Base-by-base conservation (phyloP, 2,329 filamentous ascomycete genomes). In the Talaromyces sp. region DNA sequence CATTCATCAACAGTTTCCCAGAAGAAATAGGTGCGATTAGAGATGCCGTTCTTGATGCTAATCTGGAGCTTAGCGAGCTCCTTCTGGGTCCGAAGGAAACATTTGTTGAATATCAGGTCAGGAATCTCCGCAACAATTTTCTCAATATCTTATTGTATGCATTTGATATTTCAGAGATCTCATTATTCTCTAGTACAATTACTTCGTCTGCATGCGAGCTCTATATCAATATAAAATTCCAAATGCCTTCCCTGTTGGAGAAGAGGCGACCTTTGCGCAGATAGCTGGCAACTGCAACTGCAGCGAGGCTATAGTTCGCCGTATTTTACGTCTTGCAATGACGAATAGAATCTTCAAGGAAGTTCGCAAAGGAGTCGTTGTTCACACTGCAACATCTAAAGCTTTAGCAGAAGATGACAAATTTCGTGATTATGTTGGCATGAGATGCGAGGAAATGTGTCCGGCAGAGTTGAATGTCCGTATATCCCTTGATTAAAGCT, bases 241-340 rank as follows among this genome's bases (percentile, higher is more conserved):
- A 14, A 24, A 14, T 27, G 45, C 45, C 45, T 52, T 52, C 14
- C 48, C 48, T 4, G 48, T 52, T 5, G 48, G 48, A 41, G 62
- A 64, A n/a, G 58, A 60, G 45, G 57, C 37, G 3, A 58, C 65
- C 43, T 66, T 61, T 41, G 57, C 24, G 1, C 47, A 66, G 24
- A 60, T 66, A 8, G 65, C 65, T 14, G 16, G 35, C 2, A 57
- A 47, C 14, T 65, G 56, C 31, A 50, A 58, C 13, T 41, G 60
- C 14, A 31, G 43, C 31, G 56, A 62, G 11, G 39, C 19, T 11
- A 22, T 24, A 14, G 4, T 62, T 2, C 65, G 62, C 27, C 65
- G 62, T 43, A 64, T 64, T 3, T 13, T 66, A 14, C 65, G 58
- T 14, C 39, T 41, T 31, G 62, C 62, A 24, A 66, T 66, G n/a